Conservation (phyloP, 495 filamentous ascomycete genomes). For the Talaromyces thailandensis region DNA sequence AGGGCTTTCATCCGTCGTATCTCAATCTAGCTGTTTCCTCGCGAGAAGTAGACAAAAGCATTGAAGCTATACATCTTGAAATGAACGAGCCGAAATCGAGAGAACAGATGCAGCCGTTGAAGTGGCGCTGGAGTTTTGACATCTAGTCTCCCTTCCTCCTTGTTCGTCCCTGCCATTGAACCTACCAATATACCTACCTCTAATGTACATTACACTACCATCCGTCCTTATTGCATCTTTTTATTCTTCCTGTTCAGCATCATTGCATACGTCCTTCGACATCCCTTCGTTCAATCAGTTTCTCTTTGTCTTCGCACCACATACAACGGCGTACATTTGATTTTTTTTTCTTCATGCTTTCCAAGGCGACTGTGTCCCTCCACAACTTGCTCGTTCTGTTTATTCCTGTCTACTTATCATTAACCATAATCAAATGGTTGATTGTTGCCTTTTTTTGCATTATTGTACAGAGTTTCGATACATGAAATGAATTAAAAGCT, state of each 20-base stretch:
- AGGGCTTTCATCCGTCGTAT: conserved; percentile 21
- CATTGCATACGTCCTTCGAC: background rate
- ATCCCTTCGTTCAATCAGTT: background rate
- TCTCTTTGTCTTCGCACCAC: background rate
- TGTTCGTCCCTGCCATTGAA: background rate
- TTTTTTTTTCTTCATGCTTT: background rate
- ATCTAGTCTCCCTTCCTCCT: conserved; percentile 13
- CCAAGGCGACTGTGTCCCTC: background rate
- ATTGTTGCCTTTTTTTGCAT: background rate
- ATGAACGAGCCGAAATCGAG: conserved; percentile 21
- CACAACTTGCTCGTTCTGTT: background rate
- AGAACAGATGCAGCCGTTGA: conserved; percentile 16
- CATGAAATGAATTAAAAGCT: background rate
- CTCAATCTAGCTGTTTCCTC: conserved; percentile 26
- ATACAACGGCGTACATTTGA: conserved; percentile 5
- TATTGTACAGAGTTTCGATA: background rate
- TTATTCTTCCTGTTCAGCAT: background rate
- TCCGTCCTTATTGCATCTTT: conserved; percentile 4
- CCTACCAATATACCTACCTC: background rate
- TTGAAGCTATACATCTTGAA: conserved; percentile 34
- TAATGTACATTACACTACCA: conserved; percentile 4
- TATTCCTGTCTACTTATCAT: background rate
- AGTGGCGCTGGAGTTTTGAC: conserved; percentile 44
- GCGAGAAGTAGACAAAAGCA: conserved; percentile 24
- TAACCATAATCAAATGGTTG: background rate